These are phyloP conservation scores for Trypanosoma congolense DNA, from an alignment of 208 protist genomes.

Conservation along the genomic window DNA sequence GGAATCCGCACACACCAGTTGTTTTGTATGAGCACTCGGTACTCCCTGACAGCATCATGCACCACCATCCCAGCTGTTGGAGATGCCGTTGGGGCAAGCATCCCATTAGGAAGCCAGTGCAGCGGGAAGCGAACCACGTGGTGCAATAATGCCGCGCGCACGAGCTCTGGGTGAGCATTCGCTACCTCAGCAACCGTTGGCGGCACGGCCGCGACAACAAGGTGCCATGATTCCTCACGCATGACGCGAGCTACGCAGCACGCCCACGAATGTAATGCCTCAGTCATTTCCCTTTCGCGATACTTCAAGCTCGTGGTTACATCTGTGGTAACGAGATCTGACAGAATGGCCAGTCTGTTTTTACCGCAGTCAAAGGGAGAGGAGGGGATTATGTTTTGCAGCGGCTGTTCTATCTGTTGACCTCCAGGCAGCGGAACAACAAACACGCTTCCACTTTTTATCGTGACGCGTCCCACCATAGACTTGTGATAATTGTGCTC, in stretches of 20 bases:
- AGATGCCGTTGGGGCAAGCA: neutral
- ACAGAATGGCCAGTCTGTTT: conserved; percentile 3
- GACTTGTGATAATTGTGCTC: conserved; percentile 21
- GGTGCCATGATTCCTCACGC: conserved; percentile 27
- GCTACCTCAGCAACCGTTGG: conserved; percentile 36
- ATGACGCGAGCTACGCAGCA: conserved; percentile 12
- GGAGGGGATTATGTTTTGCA: neutral
- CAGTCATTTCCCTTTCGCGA: conserved; percentile 8
- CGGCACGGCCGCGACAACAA: conserved; percentile 32
- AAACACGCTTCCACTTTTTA: conserved; percentile 10
- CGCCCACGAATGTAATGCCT: conserved; percentile 15
- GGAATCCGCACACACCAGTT: conserved; percentile 35
- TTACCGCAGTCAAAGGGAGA: neutral
- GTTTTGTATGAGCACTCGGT: conserved; percentile 21
- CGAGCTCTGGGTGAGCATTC: conserved; percentile 7
- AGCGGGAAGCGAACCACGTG: conserved; percentile 31
- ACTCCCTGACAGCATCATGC: conserved; percentile 15
- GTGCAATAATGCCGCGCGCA: conserved; percentile 32
- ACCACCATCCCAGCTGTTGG: conserved; percentile 8
- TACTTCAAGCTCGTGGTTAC: neutral
- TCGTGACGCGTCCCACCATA: conserved; percentile 14
- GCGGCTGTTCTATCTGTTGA: neutral
- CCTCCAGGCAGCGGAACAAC: conserved; percentile 7
- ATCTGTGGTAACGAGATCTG: conserved; percentile 19
- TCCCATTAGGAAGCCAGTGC: conserved; percentile 12